Conservation (phyloP, 1,284 basidiomycete genomes). For the Boletus hoseneyae region DNA sequence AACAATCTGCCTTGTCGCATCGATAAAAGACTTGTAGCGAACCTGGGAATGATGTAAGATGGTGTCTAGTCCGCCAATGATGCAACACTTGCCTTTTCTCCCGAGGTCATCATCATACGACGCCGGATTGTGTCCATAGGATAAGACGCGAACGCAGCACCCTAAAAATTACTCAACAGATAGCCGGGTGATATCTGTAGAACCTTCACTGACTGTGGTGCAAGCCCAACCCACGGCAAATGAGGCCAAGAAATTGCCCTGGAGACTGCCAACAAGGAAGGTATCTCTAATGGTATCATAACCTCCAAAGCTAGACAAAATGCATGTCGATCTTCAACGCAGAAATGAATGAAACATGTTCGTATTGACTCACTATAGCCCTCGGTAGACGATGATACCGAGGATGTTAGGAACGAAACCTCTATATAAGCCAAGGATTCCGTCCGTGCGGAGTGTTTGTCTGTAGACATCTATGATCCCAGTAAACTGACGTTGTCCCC, state of each 20-base stretch:
- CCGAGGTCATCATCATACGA: slow-evolving; percentile 73
- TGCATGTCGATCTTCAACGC: neutral
- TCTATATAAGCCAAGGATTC: slow-evolving; percentile 53
- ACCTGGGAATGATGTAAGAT: slow-evolving; percentile 16
- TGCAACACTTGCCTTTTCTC: slow-evolving; percentile 42
- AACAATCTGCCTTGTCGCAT: slow-evolving; percentile 62
- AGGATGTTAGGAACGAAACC: slow-evolving; percentile 62
- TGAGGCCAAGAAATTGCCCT: slow-evolving; percentile 62
- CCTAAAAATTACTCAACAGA: slow-evolving; percentile 25
- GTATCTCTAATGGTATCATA: slow-evolving; percentile 55
- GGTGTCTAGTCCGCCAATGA: neutral
- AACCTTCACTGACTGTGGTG: slow-evolving; percentile 39
- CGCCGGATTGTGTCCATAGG: slow-evolving; percentile 66
- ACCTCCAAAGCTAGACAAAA: slow-evolving; percentile 37
- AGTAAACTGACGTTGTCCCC: slow-evolving; percentile 43
- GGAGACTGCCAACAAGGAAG: slow-evolving; percentile 52
- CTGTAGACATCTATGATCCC: slow-evolving; percentile 47
- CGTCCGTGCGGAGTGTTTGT: slow-evolving; percentile 53
- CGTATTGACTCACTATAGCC: slow-evolving; percentile 42
- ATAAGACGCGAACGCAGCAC: slow-evolving; percentile 60
- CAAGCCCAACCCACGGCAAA: slow-evolving; percentile 57
- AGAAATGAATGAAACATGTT: too few relatives aligned
- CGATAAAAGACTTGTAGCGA: slow-evolving; percentile 52
- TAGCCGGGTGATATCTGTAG: neutral
- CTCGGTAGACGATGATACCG: slow-evolving; percentile 62